Conservation (phyloP, 805 yeast species). For the Teunomyces funiuensis region DNA sequence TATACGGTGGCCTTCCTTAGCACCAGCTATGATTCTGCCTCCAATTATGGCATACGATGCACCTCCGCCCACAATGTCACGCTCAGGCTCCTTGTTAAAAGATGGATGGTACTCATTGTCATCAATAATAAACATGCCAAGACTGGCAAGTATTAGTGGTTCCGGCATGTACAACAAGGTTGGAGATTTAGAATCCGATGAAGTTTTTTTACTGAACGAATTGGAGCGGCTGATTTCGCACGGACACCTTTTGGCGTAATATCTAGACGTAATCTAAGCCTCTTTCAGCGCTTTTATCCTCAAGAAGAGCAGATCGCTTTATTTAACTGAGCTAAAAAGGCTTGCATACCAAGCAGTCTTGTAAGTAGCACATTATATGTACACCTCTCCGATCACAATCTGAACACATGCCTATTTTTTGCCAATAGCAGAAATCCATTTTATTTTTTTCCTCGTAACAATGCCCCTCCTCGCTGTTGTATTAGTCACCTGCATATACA, state of each 20-base stretch:
- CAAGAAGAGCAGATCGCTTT: too few species aligned
- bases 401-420: not conserved
- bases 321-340: too few species aligned
- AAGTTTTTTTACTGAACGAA: not conserved
- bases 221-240: not conserved
- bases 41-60: constrained; percentile 83
- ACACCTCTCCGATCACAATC: not conserved
- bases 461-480: not conserved
- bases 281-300: too few species aligned
- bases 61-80: constrained; percentile 82
- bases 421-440: not conserved
- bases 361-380: too few species aligned
- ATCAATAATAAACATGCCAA: constrained; percentile 91
- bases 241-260: not conserved
- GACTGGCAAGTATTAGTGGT: constrained; percentile 47
- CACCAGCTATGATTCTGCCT: constrained; percentile 54
- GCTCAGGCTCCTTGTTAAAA: constrained; percentile 31
- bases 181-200: not conserved
- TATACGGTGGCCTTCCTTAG: constrained; percentile 33
- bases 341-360: too few species aligned
- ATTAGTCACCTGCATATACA: not conserved
- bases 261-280: not conserved
- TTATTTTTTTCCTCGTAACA: not conserved
- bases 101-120: constrained; percentile 63
- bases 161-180: not conserved